Percentiles rank a stretch among this genome's conserved stretches.
phyloP scores from a whole-genome alignment of 2,329 filamentous ascomycete species.

The Aspergillus eucalypticola region DNA sequence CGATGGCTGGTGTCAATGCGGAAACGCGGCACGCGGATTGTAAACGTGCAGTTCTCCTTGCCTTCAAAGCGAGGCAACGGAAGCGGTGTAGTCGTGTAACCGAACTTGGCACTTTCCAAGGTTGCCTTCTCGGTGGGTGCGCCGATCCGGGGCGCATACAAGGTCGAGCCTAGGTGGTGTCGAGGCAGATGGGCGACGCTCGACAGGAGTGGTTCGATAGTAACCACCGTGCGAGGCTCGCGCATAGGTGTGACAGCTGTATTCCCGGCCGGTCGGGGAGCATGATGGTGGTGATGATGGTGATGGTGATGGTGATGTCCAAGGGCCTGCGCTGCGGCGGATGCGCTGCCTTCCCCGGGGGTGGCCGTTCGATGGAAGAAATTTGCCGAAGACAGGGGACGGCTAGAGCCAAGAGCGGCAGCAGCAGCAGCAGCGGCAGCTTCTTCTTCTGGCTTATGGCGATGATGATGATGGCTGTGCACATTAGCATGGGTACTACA shows the following conservation, averaged over 20 bases:
- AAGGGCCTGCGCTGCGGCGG: constrained; percentile 15
- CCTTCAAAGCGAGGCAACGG: constrained; percentile 75
- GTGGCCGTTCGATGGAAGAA: constrained; percentile 33
- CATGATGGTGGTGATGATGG: constrained; percentile 32
- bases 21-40: constrained; percentile 78
- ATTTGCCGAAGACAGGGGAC: constrained; percentile 28
- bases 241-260: constrained; percentile 43
- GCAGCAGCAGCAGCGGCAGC: constrained; percentile 16
- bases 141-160: constrained; percentile 71
- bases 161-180: constrained; percentile 77
- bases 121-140: constrained; percentile 45
- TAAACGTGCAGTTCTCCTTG: constrained; percentile 87
- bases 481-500: constrained; percentile 19
- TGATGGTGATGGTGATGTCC: constrained; percentile 44
- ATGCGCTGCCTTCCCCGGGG: constrained; percentile 25
- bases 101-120: constrained; percentile 55
- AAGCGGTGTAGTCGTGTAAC: constrained; percentile 62
- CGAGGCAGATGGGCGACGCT: constrained; percentile 70
- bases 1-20: constrained; percentile 70
- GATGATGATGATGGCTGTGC: constrained; percentile 54
- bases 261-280: constrained; percentile 26
- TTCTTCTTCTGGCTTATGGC: constrained; percentile 56
- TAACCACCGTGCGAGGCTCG: constrained; percentile 66
- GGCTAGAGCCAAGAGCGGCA: constrained; percentile 26
- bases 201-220: constrained; percentile 69